Percentiles rank a stretch among this genome's conserved stretches.
Evolutionary conservation across 139 green algal genomes (phyloP).

Genomic region (Edaphochlamys debaryana): DNA sequence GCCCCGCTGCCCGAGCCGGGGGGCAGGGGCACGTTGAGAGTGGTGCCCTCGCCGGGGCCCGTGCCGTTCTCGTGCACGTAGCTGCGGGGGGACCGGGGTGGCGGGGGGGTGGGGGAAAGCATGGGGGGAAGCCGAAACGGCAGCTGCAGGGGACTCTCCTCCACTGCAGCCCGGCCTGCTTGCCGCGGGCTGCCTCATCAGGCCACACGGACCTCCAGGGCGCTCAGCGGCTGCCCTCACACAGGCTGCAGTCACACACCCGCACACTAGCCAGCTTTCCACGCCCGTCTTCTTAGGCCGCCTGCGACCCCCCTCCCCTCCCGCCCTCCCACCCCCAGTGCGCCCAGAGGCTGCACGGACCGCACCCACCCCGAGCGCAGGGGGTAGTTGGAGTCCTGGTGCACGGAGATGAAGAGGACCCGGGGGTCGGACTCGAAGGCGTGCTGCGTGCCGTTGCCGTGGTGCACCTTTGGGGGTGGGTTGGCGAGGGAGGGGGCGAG

Average conservation of each 20-base stretch:
- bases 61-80: conserved; percentile 65
- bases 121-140: background rate
- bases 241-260: no score
- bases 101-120: background rate
- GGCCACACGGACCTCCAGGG: background rate
- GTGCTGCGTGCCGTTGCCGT: conserved; percentile 66
- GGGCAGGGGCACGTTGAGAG: conserved; percentile 76
- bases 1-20: conserved; percentile 62
- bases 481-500: background rate
- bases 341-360: no score
- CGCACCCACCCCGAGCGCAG: conserved; percentile 53
- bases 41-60: conserved; percentile 69
- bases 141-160: no score
- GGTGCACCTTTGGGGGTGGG: conserved; percentile 32
- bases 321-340: no score
- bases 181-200: background rate
- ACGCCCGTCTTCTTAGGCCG: no score
- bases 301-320: no score
- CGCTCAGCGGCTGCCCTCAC: no score
- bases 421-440: conserved; percentile 70
- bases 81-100: conserved; percentile 53
- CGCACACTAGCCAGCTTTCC: no score
- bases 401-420: conserved; percentile 79
- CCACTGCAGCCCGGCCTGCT: no score
- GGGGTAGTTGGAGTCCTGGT: conserved; percentile 71